Percentiles rank a stretch among this genome's conserved stretches.
Evolutionary conservation across 1,284 basidiomycete genomes (phyloP).

Genomic region (Leccinum fallax): DNA sequence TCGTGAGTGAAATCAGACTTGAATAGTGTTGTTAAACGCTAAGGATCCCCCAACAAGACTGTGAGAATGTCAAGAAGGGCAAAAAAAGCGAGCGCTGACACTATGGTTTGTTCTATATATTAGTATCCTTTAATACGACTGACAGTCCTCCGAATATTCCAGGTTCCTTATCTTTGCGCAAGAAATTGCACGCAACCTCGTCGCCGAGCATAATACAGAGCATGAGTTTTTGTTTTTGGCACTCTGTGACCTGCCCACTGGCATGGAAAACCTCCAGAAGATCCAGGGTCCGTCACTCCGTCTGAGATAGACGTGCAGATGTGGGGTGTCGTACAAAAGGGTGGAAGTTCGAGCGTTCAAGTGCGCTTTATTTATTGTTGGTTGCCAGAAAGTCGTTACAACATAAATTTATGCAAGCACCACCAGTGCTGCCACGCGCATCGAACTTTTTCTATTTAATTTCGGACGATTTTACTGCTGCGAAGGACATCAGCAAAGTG

Average conservation of each 20-base stretch:
- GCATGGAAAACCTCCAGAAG: neutral
- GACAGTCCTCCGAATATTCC: neutral
- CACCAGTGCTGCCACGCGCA: neutral
- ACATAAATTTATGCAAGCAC: too few species aligned
- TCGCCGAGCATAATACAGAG: neutral
- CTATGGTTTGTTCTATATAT: slow-evolving; percentile 58
- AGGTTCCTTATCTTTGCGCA: neutral
- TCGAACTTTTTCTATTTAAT: slow-evolving; percentile 1
- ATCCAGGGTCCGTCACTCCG: too few species aligned
- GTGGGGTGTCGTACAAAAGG: neutral
- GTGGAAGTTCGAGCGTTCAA: too few species aligned
- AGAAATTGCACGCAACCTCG: neutral
- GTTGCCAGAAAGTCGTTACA: too few species aligned
- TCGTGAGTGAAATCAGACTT: slow-evolving; percentile 55
- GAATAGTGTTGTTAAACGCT: slow-evolving; percentile 17
- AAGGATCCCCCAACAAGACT: slow-evolving; percentile 49
- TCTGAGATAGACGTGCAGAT: neutral
- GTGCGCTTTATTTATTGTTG: too few species aligned
- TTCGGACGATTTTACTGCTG: slow-evolving; percentile 8
- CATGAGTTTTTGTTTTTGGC: neutral
- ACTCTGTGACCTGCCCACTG: neutral
- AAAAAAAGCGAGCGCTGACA: slow-evolving; percentile 66
- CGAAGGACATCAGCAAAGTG: neutral
- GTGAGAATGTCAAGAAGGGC: slow-evolving; percentile 55
- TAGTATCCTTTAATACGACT: neutral